Evolutionary conservation across 768 basidiomycete genomes (phyloP), one percentile per base, ranked within the genome.

Genomic region (Trametes meyenii): DNA sequence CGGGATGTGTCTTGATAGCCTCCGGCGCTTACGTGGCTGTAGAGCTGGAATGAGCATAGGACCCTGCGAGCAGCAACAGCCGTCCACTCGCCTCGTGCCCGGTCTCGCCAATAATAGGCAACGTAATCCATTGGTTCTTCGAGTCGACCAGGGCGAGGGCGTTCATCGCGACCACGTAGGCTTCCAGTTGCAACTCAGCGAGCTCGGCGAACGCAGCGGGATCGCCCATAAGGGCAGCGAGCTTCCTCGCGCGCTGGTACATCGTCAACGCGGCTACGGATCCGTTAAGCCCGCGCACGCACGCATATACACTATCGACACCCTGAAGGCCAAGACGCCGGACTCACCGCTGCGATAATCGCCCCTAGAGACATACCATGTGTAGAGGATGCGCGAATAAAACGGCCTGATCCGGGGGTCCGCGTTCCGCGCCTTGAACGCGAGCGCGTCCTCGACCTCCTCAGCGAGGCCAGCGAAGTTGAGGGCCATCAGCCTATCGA

Each of bases 371-470:
- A 89, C 84, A 72, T 94, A 89, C 94, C 94, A 98, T 49, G 93
- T 88, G 75, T 97, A 96, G n/a, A 98, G 76, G 55, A 98, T 92
- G 68, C 86, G 85, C 38, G 94, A 88, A 77, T 96, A 98, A 70
- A 86, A 88, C 0, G 96, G 96, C 39, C 81, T 84, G 40, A 87
- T 76, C 45, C 92, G 85, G 50, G 96, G 94, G 76, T 99, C 93
- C 17, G 89, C 88, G 72, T 98, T 96, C 62, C 96, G 85, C 7
- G 94, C 92, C 73, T 98, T 96, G 79, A 96, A 98, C 19, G 90
- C 83, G 43, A 99, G 79, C 16, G 89, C 86, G 44, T 84, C 86
- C 77, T 97, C 95, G 19, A 98, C 90, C 70, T 96, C 94, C 54
- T 88, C 86, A 44, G 87, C 83, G 62, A 96, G 81, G 0, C 90